Evolutionary conservation across 768 basidiomycete genomes (phyloP), one percentile per base, ranked within the genome.

Genomic region (Macrolepiota albuminosa): DNA sequence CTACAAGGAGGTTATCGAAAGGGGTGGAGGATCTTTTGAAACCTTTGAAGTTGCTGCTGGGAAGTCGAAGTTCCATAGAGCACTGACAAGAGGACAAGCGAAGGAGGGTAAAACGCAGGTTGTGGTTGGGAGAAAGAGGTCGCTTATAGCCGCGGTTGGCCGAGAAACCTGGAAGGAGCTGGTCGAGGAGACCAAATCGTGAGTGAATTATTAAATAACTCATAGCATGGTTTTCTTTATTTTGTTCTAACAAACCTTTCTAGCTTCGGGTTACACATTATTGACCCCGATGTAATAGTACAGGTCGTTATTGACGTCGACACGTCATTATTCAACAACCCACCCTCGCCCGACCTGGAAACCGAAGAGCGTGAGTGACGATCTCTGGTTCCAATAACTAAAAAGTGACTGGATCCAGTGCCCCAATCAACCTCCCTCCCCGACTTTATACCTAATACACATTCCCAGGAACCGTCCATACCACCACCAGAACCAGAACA

Each of bases 21-120:
- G 82, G 37, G 88, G 83, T 0, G 82, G 79, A 16, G 89, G 83
- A 0, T 76, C 80, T n/a, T 79, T 84, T 51, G 88, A 91, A 64
- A 78, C 74, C 39, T 86, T 89, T 59, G 79, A 84, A 50, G 75
- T 86, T 7, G 73, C 75, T 40, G 69, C 68, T 1, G 86, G 85
- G 1, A 68, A 75, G 24, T 69, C 69, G 2, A 84, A 81, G 62
- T 83, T 83, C 69, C 81, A 78, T 57, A 76, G 76, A 66, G 72
- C 81, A 6, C 65, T 91, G 10, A 73, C 75, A 6, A 80, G 84
- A 56, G 81, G 80, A 3, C 77, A 76, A 58, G 77, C 80, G 3
- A 86, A 85, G 66, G 72, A 74, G 54, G 78, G 78, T 2, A 76
- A 80, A 64, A 76, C 70, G 14, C 71, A 86, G 24, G 75, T 84